These are phyloP conservation scores for Babesia divergens DNA, from an alignment of 169 alveolate species.

Conservation along the genomic window DNA sequence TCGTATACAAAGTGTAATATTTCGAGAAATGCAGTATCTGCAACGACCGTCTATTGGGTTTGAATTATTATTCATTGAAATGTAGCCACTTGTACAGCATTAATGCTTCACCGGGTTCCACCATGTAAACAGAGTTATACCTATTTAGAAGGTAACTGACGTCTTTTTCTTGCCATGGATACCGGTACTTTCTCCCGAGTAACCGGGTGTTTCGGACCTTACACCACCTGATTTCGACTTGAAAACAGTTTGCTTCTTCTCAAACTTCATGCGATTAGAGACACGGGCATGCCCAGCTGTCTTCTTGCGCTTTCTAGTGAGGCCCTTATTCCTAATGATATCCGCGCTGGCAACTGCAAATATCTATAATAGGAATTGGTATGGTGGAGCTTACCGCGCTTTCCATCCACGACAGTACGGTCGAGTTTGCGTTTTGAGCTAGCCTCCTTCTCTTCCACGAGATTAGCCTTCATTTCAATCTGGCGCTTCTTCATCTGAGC, in stretches of 20 bases:
- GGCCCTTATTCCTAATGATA: slow-evolving; percentile 87
- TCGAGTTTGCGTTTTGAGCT: slow-evolving; percentile 3
- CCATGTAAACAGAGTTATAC: too few species aligned
- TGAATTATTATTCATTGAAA: too few species aligned
- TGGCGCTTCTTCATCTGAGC: slow-evolving; percentile 1
- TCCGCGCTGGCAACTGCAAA: slow-evolving; percentile 66
- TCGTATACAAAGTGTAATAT: too few species aligned
- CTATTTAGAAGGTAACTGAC: slow-evolving; percentile 68
- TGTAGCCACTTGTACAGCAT: too few species aligned
- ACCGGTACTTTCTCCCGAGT: slow-evolving; percentile 83
- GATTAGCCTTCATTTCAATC: slow-evolving; percentile 7
- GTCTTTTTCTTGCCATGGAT: slow-evolving; percentile 78
- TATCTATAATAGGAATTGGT: neutral
- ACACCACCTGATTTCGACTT: slow-evolving; percentile 67
- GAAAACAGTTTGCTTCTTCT: slow-evolving; percentile 78
- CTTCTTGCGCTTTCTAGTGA: slow-evolving; percentile 88
- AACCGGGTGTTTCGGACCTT: slow-evolving; percentile 68
- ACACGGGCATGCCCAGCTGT: slow-evolving; percentile 93
- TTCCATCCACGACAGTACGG: slow-evolving; percentile 27
- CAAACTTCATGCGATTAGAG: slow-evolving; percentile 83
- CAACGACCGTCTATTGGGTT: too few species aligned
- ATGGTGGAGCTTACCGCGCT: slow-evolving; percentile 34
- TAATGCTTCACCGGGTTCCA: too few species aligned
- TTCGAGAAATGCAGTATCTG: too few species aligned
- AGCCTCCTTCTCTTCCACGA: slow-evolving; percentile 3